These are phyloP conservation scores for Suillus bovinus DNA, from an alignment of 768 basidiomycete genomes.

Conservation along the genomic window DNA sequence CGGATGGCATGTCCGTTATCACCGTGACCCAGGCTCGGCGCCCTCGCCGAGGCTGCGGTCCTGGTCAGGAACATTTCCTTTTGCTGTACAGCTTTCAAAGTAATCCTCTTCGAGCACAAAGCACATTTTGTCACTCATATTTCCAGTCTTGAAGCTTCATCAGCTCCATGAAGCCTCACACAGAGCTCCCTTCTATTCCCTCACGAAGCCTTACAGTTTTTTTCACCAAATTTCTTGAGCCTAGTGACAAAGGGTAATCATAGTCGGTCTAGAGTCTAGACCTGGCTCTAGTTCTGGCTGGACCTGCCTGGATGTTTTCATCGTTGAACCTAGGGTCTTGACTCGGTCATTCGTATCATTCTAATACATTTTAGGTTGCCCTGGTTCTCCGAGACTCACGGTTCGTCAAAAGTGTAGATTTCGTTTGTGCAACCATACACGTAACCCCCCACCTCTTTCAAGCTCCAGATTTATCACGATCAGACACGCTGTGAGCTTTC, in stretches of 20 bases:
- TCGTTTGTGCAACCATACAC: conserved; percentile 9
- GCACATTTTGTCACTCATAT: neutral
- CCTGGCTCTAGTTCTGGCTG: neutral
- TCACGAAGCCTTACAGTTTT: neutral
- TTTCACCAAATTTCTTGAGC: neutral
- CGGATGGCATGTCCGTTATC: neutral
- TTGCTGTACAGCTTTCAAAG: neutral
- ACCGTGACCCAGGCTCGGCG: neutral
- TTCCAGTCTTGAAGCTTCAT: neutral
- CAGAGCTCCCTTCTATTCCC: no score
- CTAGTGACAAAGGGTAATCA: neutral
- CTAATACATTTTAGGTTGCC: neutral
- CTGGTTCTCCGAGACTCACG: neutral
- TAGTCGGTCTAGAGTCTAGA: neutral
- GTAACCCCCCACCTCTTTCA: conserved; percentile 17
- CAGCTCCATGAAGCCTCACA: neutral
- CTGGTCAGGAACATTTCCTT: neutral
- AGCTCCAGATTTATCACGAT: neutral
- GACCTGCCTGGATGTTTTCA: neutral
- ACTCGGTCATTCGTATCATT: neutral
- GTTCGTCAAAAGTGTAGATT: neutral
- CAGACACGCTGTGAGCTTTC: neutral
- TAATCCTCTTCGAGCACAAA: neutral
- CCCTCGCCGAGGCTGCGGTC: neutral
- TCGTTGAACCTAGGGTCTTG: neutral